phyloP scores from a whole-genome alignment of 306 rosid species.

The Lathyrus aphaca region DNA sequence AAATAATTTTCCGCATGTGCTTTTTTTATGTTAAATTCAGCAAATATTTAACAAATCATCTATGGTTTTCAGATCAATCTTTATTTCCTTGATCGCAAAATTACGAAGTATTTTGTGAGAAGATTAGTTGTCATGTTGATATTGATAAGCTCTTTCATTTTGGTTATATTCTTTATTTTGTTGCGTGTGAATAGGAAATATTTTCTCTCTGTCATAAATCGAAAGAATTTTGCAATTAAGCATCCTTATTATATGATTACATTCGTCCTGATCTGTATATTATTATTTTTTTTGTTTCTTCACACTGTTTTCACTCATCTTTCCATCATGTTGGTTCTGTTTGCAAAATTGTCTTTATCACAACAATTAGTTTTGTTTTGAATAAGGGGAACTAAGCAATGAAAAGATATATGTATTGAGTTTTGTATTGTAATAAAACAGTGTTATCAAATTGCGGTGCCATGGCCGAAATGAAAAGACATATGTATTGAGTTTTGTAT shows the following conservation, averaged over 20 bases:
- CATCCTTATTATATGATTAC: conserved; percentile 9
- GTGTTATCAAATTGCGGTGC: too few relatives aligned
- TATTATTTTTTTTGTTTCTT: background rate
- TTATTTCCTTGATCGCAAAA: background rate
- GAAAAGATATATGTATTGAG: background rate
- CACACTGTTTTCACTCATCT: conserved; percentile 6
- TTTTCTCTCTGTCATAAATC: background rate
- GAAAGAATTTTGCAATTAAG: conserved; percentile 15
- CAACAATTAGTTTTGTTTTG: conserved; percentile 6
- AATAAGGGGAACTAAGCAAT: conserved; percentile 2
- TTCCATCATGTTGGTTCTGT: conserved; percentile 13
- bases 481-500: too few relatives aligned
- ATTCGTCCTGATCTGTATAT: background rate
- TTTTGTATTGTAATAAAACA: too few relatives aligned
- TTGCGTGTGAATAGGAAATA: conserved; percentile 2
- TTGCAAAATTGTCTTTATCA: conserved; percentile 4
- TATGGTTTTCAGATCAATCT: background rate
- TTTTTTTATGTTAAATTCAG: background rate
- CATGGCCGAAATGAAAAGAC: too few relatives aligned
- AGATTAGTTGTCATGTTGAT: conserved; percentile 13
- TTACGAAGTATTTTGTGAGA: background rate
- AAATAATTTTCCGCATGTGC: background rate
- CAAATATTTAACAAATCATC: background rate
- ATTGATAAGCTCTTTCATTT: conserved; percentile 8
- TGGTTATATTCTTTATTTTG: background rate